A percentile compares a stretch with the other conserved stretches of the same genome.
These are phyloP conservation scores for Pyricularia grisea DNA, from an alignment of 2,329 filamentous ascomycete species.

Conservation along the genomic window DNA sequence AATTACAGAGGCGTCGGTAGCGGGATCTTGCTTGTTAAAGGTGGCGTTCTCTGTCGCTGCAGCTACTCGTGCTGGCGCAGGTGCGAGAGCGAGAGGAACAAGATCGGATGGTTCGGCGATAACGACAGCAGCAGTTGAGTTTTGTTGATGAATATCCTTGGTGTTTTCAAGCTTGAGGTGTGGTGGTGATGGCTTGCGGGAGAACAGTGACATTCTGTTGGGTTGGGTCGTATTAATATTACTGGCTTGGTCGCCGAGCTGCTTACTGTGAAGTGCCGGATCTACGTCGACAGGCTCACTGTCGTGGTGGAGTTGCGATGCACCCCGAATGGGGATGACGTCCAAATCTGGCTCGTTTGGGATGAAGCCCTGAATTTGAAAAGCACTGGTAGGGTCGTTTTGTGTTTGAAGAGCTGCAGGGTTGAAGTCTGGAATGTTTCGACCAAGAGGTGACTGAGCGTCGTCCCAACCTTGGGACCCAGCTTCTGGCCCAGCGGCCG, in stretches of 20 bases:
- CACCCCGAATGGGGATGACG: slow-evolving; percentile 31
- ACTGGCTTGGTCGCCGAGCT: slow-evolving; percentile 16
- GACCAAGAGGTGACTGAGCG: slow-evolving; percentile 18
- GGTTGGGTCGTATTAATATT: slow-evolving; percentile 26
- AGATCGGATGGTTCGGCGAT: background rate
- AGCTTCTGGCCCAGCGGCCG: slow-evolving; percentile 14
- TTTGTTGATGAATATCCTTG: slow-evolving; percentile 20
- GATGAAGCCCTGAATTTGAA: background rate
- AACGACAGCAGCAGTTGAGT: slow-evolving; percentile 4
- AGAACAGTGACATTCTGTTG: slow-evolving; percentile 37
- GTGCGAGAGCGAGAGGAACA: background rate
- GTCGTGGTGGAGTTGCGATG: slow-evolving; percentile 12
- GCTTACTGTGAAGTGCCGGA: slow-evolving; percentile 6
- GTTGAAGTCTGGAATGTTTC: slow-evolving; percentile 29
- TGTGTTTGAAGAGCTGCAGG: slow-evolving; percentile 34
- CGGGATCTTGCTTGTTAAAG: slow-evolving; percentile 16
- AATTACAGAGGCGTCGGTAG: background rate
- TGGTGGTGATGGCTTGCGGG: slow-evolving; percentile 40
- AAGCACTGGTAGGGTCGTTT: slow-evolving; percentile 8
- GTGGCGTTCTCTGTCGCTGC: slow-evolving; percentile 9
- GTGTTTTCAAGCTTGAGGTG: slow-evolving; percentile 38
- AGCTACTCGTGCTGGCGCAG: background rate
- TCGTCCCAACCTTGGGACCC: slow-evolving; percentile 10
- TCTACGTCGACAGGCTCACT: slow-evolving; percentile 6
- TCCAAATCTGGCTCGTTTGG: slow-evolving; percentile 14